A percentile compares a stretch with the other conserved stretches of the same genome.
Conservation (phyloP, 495 filamentous ascomycete genomes). For the Amniculicola lignicola region DNA sequence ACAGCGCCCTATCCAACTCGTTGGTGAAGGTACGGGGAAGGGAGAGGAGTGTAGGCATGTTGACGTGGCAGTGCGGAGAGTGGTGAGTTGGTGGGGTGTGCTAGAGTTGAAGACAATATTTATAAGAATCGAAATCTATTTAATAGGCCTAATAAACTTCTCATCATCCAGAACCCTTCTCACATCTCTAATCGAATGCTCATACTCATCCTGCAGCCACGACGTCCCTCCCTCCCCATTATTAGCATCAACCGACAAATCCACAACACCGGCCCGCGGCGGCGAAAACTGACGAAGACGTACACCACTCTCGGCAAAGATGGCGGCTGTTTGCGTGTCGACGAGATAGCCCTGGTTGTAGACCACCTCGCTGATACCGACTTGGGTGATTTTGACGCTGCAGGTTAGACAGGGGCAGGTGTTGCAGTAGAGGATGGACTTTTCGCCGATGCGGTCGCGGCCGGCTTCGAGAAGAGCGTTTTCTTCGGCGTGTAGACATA, state of each 20-base stretch:
- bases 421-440: slow-evolving; percentile 84
- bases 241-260: slow-evolving; percentile 19
- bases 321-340: slow-evolving; percentile 55
- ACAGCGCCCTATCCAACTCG: too few relatives aligned
- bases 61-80: too few relatives aligned
- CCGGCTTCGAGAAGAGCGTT: slow-evolving; percentile 94
- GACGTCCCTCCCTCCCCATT: too few relatives aligned
- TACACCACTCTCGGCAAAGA: slow-evolving; percentile 30
- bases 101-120: too few relatives aligned
- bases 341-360: slow-evolving; percentile 92
- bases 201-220: too few relatives aligned
- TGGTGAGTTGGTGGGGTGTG: too few relatives aligned
- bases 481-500: slow-evolving; percentile 96
- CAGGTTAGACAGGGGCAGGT: slow-evolving; percentile 98
- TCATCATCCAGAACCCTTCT: too few relatives aligned
- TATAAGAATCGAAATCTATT: too few relatives aligned
- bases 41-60: too few relatives aligned
- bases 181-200: too few relatives aligned
- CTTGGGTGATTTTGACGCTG: slow-evolving; percentile 94
- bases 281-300: slow-evolving; percentile 31
- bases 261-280: slow-evolving; percentile 24
- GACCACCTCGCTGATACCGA: slow-evolving; percentile 92
- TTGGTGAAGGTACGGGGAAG: too few relatives aligned
- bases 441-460: slow-evolving; percentile 76
- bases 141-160: too few relatives aligned